These are phyloP conservation scores for Epichloe gansuensis DNA, from an alignment of 2,329 filamentous ascomycete genomes.

Conservation along the genomic window DNA sequence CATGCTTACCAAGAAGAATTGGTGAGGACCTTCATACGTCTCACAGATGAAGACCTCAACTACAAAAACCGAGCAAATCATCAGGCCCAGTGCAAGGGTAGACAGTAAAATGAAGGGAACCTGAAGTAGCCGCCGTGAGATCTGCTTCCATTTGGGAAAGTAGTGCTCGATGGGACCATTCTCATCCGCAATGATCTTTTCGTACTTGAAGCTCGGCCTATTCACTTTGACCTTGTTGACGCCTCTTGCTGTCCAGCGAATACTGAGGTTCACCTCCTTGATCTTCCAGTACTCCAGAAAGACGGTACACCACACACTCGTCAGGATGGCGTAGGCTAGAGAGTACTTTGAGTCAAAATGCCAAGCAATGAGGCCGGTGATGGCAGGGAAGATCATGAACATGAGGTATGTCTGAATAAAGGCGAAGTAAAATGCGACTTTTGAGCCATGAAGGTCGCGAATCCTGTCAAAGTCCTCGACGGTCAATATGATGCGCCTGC, in stretches of 20 bases:
- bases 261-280: conserved; percentile 56
- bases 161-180: conserved; percentile 49
- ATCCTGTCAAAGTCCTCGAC: conserved; percentile 44
- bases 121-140: conserved; percentile 54
- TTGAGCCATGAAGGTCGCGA: conserved; percentile 49
- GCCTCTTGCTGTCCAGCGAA: conserved; percentile 61
- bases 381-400: conserved; percentile 58
- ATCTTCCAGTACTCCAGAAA: conserved; percentile 77
- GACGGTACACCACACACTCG: conserved; percentile 57
- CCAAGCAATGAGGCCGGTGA: conserved; percentile 57
- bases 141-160: conserved; percentile 53
- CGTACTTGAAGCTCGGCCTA: conserved; percentile 51
- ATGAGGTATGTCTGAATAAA: conserved; percentile 66
- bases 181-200: conserved; percentile 48
- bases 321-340: conserved; percentile 53
- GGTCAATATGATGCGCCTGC: conserved; percentile 37
- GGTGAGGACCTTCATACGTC: conserved; percentile 58
- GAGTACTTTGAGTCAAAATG: conserved; percentile 59
- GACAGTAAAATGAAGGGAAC: conserved; percentile 55
- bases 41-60: conserved; percentile 68
- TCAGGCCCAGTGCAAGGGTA: conserved; percentile 44
- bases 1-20: conserved; percentile 45
- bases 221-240: conserved; percentile 56
- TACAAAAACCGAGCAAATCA: conserved; percentile 59
- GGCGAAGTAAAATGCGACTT: conserved; percentile 67